Evolutionary conservation across 768 basidiomycete genomes (phyloP), one percentile per base, ranked within the genome.

Genomic region (Auriscalpium vulgare): DNA sequence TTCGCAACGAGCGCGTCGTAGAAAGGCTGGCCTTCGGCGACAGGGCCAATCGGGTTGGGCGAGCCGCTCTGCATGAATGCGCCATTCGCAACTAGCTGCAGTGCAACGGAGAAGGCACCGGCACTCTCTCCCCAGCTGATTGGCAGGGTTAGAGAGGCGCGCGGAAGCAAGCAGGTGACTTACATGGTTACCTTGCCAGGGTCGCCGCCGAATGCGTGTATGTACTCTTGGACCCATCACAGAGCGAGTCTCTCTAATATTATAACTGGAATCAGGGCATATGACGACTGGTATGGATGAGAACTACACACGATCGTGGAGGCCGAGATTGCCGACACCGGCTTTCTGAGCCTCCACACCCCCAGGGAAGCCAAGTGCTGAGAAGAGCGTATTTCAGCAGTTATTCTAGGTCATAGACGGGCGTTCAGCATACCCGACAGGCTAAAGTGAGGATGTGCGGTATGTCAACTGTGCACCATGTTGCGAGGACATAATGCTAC

Each of bases 161-260:
- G 34, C 37, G 36, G 49, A 44, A 51, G 59, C 49, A 23, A 43
- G 50, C 47, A 52, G 53, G 19, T 43, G 35, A 9, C 77, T 53
- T 65, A 82, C 78, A 81, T 75, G 0, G 80, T 81, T 2, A 83
- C 83, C 66, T 80, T 83, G 7, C 64, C 65, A 0, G 79, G 77
- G 64, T 87, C 82, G 10, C 87, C 85, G 1, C 85, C 84, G 61
- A 86, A 88, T 6, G 70, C 69, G 36, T 66, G 60, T 55, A 87
- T 84, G 63, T 88, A 81, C 62, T 82, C 78, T 58, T 84, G 79
- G 2, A 87, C 69, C 85, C 86, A 87, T 51, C 77, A 67, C 5
- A 88, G 62, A 1, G 83, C 83, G 38, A 78, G 67, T 16, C 80
- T 73, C 64, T 82, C 79, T 85, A 66, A 54, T 56, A 29, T 5